Evolutionary conservation across 1,284 basidiomycete species (phyloP), one percentile per base, ranked within the genome.

Genomic region (Porogramme epimiltina): DNA sequence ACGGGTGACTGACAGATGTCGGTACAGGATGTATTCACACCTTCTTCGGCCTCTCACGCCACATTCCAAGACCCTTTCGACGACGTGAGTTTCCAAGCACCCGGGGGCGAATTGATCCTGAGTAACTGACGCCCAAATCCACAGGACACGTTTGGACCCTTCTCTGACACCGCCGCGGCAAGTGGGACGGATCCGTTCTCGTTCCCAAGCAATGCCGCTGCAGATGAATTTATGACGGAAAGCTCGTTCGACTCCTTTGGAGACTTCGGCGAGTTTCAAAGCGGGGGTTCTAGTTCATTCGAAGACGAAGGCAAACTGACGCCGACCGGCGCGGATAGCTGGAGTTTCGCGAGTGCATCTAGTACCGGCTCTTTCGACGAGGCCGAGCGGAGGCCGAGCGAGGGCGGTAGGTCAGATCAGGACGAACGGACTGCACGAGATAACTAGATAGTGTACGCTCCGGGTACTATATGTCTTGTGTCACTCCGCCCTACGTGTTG

Each of bases 221-320:
- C 84, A 23, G 84, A 80, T 52, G 76, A 51, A 56, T 65, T 56
- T 59, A 82, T 82, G 19, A 81, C 86, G 24, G 57, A 54, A 19
- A 74, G 79, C 2, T 80, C 82, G 2, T 86, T 87, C 59, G 84
- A 86, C 38, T 76, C 74, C 22, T 87, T 86, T 62, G 84, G 83
- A 24, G 89, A 90, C 59, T 91, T 92, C 66, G 87, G 87, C 10
- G 90, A 91, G 54, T 92, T 92, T 63, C 88, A 89, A 59, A 76
- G 73, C 48, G 79, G 75, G 0, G 73, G 62, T 28, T 64, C 65
- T 9, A 60, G 51, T 5, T 60, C 62, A 41, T 47, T 69, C 49
- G 70, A 63, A 45, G 61, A 66, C 18, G 78, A 80, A 28, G 84
- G 84, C 4, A 78, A 80, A 42, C 69, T 79, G 39, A 85, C 85